Conservation (phyloP, 2,329 filamentous ascomycete species). For the Cladophialophora bantiana region DNA sequence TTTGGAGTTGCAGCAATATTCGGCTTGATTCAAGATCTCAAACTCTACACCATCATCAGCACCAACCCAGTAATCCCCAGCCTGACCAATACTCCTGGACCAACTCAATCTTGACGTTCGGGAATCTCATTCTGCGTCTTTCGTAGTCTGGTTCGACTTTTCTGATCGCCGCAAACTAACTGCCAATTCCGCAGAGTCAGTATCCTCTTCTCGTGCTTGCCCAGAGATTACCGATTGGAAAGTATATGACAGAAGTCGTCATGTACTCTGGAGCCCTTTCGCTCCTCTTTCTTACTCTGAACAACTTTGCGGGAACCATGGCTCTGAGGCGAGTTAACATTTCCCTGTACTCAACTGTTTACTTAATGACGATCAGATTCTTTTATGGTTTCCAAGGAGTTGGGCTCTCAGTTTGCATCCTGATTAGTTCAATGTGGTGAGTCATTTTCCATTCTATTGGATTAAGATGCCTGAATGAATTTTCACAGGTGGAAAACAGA, state of each 20-base stretch:
- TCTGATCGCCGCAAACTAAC: background rate
- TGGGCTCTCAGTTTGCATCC: background rate
- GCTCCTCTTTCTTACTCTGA: background rate
- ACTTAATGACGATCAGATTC: background rate
- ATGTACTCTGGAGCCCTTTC: slow-evolving; percentile 1
- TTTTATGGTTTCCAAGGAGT: slow-evolving; percentile 3
- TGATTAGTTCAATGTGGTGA: slow-evolving; percentile 5
- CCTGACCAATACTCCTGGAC: background rate
- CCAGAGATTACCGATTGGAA: background rate
- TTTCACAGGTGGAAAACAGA: background rate
- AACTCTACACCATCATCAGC: slow-evolving; percentile 1
- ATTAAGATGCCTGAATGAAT: background rate
- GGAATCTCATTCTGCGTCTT: background rate
- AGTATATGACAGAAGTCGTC: background rate
- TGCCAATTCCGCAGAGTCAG: background rate
- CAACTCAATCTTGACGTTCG: background rate
- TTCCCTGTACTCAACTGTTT: background rate
- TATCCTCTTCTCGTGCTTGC: background rate
- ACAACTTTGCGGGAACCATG: slow-evolving; percentile 7
- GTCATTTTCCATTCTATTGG: background rate
- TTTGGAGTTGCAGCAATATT: slow-evolving; percentile 6
- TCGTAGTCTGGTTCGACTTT: background rate
- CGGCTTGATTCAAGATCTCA: slow-evolving; percentile 3
- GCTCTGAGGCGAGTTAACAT: background rate
- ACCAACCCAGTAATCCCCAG: background rate